Base-by-base conservation (phyloP, 148 eudicot species). In the Nepenthes gracilis region DNA sequence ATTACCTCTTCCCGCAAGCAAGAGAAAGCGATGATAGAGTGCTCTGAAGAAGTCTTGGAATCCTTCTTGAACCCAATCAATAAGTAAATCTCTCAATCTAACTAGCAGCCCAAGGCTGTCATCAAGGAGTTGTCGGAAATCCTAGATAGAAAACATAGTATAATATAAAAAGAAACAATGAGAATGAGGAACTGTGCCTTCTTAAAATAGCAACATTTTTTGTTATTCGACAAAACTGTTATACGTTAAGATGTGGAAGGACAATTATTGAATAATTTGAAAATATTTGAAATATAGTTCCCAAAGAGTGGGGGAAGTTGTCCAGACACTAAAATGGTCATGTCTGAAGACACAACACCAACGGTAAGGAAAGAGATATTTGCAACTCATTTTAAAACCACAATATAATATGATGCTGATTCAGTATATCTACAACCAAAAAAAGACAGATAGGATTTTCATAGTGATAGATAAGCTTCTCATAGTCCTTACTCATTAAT, bases 31-130 rank as follows among this genome's bases (percentile, higher is more conserved):
- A 54, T 66, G 60, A 72, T 86, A 73, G 60, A 94, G 97, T 60
- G 84, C 74, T 66, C 72, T 75, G 73, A 89, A 94, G 80, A 94
- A 94, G 66, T 72, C 73, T 71, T 94, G 86, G 70, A 89, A 94
- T 68, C 99, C 99, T 78, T 87, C 97, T 74, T 84, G 95, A 64
- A 85, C 95, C 99, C 97, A 85, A 72, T 80, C 92, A 62, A 83
- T 74, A 56, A 82, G 68, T 61, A 66, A 60, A 68, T 77, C 87
- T 78, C 84, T 80, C 78, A 94, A 75, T 72, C 84, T 80, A 37
- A 71, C 60, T 52, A 89, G 69, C 58, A 89, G 69, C 23, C 80
- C 86, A 69, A 80, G 50, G 68, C 77, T 77, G 65, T 89, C 86
- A 69, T 89, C 99, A 70, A 94, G 84, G 57, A 94, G 92, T 67